Conservation (phyloP, 192 early-diverging fungal species). For the Linderina pennispora region DNA sequence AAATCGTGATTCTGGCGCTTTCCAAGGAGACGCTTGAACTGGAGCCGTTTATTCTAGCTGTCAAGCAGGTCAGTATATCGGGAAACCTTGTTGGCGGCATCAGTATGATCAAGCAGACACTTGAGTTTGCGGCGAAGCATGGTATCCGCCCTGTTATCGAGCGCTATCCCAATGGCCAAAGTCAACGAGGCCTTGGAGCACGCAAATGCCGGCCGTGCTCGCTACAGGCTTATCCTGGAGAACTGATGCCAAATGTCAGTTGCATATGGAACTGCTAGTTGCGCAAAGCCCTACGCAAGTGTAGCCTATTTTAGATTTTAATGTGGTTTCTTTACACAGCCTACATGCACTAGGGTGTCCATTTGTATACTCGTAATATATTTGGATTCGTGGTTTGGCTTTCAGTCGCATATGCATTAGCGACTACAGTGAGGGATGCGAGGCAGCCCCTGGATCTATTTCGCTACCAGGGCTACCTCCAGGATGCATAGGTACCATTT, state of each 20-base stretch:
- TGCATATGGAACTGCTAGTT: no score
- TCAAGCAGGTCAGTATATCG: conserved; percentile 42
- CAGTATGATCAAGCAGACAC: conserved; percentile 53
- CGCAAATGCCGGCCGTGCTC: conserved; percentile 50
- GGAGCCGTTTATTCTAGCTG: conserved; percentile 27
- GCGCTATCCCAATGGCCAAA: conserved; percentile 53
- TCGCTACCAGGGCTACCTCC: no score
- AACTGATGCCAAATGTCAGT: conserved; percentile 36
- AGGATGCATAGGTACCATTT: no score
- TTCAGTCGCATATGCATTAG: no score
- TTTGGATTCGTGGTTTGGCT: no score
- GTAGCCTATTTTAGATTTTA: no score
- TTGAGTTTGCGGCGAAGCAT: conserved; percentile 63
- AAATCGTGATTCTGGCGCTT: conserved; percentile 46
- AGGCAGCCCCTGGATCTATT: no score
- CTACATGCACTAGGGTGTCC: no score
- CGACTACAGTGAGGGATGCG: no score
- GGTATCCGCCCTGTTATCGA: conserved; percentile 64
- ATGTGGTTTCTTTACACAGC: no score
- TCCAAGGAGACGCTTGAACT: conserved; percentile 47
- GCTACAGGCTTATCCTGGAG: conserved; percentile 63
- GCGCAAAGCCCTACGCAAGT: no score
- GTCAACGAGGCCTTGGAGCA: conserved; percentile 54
- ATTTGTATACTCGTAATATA: no score
- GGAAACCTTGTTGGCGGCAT: conserved; percentile 63